These are phyloP conservation scores for Acacia acuminata DNA, from an alignment of 306 rosid species.

Conservation along the genomic window DNA sequence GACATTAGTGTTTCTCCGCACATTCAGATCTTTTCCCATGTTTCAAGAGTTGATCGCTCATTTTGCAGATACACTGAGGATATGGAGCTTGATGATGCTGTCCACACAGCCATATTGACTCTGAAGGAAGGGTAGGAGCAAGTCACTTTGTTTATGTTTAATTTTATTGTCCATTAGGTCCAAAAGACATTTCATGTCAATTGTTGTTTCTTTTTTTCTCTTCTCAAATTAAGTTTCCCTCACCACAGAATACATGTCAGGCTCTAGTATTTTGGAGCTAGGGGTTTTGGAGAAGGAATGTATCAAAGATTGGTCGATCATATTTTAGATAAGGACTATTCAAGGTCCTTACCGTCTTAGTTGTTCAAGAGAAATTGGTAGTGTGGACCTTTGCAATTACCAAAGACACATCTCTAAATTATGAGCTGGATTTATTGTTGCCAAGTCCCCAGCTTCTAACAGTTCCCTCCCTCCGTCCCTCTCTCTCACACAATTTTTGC, in stretches of 20 bases:
- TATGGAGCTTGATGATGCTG: constrained; percentile 98
- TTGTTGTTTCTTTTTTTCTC: constrained; percentile 12
- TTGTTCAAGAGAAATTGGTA: too few species aligned
- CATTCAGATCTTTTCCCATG: background rate
- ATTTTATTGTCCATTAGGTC: constrained; percentile 8
- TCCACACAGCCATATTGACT: constrained; percentile 94
- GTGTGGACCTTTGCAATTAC: too few species aligned
- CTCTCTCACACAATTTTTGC: too few species aligned
- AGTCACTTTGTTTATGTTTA: background rate
- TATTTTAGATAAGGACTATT: too few species aligned
- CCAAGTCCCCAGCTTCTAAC: too few species aligned
- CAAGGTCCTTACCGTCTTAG: too few species aligned
- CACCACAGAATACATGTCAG: constrained; percentile 5
- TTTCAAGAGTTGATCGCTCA: constrained; percentile 16
- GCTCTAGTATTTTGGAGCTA: background rate
- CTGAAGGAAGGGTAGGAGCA: constrained; percentile 89
- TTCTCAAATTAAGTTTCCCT: background rate
- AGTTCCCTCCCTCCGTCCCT: too few species aligned
- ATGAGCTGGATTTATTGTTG: too few species aligned
- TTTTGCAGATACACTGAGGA: constrained; percentile 80
- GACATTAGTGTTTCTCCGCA: background rate
- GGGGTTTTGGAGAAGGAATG: too few species aligned
- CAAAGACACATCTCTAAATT: too few species aligned
- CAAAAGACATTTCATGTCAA: background rate
- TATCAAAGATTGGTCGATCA: too few species aligned